A percentile compares a stretch with the other conserved stretches of the same genome.
phyloP scores from a whole-genome alignment of 1,284 basidiomycete genomes.

The Cronartium ribicola region DNA sequence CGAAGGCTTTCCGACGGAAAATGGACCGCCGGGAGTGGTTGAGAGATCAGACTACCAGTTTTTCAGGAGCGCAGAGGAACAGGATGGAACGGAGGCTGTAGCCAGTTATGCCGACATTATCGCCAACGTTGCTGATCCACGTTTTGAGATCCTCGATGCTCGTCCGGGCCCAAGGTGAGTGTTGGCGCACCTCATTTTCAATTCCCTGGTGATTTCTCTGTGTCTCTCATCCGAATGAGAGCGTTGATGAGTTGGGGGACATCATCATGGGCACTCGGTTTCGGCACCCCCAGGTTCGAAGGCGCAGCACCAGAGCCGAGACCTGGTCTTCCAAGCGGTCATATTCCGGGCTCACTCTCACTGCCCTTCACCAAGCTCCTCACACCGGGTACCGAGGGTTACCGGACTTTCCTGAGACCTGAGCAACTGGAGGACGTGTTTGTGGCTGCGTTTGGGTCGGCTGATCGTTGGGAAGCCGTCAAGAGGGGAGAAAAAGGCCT shows the following conservation, averaged over 20 bases:
- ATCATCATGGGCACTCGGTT: not conserved
- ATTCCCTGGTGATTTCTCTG: not conserved
- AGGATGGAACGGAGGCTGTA: slow-evolving; percentile 49
- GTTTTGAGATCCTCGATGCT: slow-evolving; percentile 48
- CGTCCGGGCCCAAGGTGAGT: slow-evolving; percentile 45
- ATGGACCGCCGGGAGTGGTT: slow-evolving; percentile 48
- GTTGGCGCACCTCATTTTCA: not conserved
- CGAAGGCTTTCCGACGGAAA: slow-evolving; percentile 65
- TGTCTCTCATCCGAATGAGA: not conserved
- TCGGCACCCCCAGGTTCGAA: slow-evolving; percentile 47
- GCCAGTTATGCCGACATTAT: slow-evolving; percentile 45
- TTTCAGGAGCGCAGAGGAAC: slow-evolving; percentile 52
- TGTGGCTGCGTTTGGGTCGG: slow-evolving; percentile 59
- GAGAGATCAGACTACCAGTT: slow-evolving; percentile 45
- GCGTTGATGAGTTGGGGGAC: not conserved
- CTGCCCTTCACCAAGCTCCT: slow-evolving; percentile 80
- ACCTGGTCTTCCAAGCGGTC: slow-evolving; percentile 78
- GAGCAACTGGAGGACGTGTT: slow-evolving; percentile 63
- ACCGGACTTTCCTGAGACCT: slow-evolving; percentile 63
- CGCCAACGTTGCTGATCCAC: slow-evolving; percentile 13
- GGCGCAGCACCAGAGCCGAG: slow-evolving; percentile 86
- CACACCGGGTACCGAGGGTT: slow-evolving; percentile 54
- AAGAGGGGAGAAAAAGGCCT: slow-evolving; percentile 43
- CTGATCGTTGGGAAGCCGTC: slow-evolving; percentile 48
- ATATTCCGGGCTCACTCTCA: slow-evolving; percentile 81